Evolutionary conservation across 495 filamentous ascomycete species (phyloP), one percentile per base, ranked within the genome.

Genomic region (Xylaria flabelliformis): DNA sequence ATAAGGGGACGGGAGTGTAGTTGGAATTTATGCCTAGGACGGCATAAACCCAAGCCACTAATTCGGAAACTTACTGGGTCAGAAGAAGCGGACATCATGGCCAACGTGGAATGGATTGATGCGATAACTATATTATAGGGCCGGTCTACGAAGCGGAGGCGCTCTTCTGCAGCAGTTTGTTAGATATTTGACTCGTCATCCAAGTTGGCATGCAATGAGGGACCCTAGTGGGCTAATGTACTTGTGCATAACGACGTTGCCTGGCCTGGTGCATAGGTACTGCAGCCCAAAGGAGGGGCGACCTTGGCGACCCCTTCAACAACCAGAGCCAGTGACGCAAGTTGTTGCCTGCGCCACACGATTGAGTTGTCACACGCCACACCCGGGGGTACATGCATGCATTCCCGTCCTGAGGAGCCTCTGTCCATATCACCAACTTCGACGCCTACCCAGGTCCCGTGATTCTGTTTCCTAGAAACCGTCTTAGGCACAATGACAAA

Each of bases 81-180:
- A 73, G 80, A 75, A 50, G 83, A 82, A 64, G 81, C 75, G 71
- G 82, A 83, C 83, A 85, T 85, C 32, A 68, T 76, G 72, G 42
- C 21, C 34, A 34, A 66, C 13, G 29, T 66, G 21, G 34, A 64
- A 26, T n/a, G 62, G 48, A 15, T 71, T 58, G 69, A 26, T 36
- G 19, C 12, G 51, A 67, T 58, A 48, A 56, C 32, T 26, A 42
- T 67, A 51, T 29, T 50, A 2, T 46, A 68, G 56, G 65, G 9
- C 32, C 9, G 10, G 36, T 15, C 50, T 21, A 55, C 17, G 48
- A 19, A 42, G 46, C 46, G 64, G 46, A 67, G 29, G 50, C n/a
- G 10, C 13, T 42, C 10, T 39, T 41, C 46, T 67, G 9, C 32
- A 67, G 32, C 50, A 56, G 32, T 19, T 56, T 50, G 58, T 58